These are phyloP conservation scores for Talaromyces sp. DNA, from an alignment of 2,329 filamentous ascomycete species.

Conservation along the genomic window DNA sequence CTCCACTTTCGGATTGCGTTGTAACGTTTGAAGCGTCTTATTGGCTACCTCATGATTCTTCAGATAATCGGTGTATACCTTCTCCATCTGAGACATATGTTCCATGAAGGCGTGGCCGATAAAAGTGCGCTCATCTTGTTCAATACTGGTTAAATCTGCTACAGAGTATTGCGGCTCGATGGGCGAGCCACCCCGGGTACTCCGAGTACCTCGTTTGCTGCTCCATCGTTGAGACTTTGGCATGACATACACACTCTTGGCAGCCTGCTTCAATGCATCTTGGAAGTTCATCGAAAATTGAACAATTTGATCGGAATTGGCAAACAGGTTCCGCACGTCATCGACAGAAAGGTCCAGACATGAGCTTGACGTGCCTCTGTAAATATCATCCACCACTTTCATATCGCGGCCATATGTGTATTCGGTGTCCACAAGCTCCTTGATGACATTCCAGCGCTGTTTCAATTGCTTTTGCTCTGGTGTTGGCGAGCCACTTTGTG, in stretches of 20 bases:
- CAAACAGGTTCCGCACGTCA: constrained; percentile 85
- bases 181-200: constrained; percentile 30
- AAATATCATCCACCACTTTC: constrained; percentile 96
- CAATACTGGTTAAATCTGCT: constrained; percentile 41
- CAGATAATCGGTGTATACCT: constrained; percentile 61
- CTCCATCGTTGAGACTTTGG: constrained; percentile 51
- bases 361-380: constrained; percentile 84
- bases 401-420: constrained; percentile 88
- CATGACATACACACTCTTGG: constrained; percentile 72
- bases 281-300: constrained; percentile 78
- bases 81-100: constrained; percentile 57
- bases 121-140: constrained; percentile 55
- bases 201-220: constrained; percentile 46
- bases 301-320: constrained; percentile 87
- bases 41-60: constrained; percentile 63
- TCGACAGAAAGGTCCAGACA: constrained; percentile 74
- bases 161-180: constrained; percentile 23
- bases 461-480: constrained; percentile 56
- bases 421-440: constrained; percentile 90
- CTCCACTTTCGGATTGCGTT: constrained; percentile 55
- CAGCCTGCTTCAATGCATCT: constrained; percentile 73
- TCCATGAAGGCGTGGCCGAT: constrained; percentile 57
- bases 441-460: constrained; percentile 78
- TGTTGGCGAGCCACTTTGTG: constrained; percentile 26
- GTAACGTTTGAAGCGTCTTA: constrained; percentile 50